Evolutionary conservation across 1,139 yeast genomes (phyloP), one percentile per base, ranked within the genome.

Genomic region (Nakaseomyces uthaithaninus): DNA sequence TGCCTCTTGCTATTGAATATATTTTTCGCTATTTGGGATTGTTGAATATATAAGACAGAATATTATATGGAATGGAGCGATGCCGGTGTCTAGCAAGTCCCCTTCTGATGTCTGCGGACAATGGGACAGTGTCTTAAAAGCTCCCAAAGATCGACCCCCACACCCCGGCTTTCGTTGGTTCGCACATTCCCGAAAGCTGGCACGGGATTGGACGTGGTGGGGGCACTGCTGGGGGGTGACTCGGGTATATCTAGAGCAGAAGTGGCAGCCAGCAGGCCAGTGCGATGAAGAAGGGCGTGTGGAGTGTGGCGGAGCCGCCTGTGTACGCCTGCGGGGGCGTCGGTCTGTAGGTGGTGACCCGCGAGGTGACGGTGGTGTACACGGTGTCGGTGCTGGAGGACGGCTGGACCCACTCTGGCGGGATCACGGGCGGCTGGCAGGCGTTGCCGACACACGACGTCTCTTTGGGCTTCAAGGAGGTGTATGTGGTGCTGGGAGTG

Each of bases 391-490:
- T 12, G 6, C 14, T 9, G 28, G 28, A 26, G 14, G 28, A 22
- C 9, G 10, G 10, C 24, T 22, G 24, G 24, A 28, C 3, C 33
- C 33, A 28, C 22, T 28, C 33, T 6, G 33, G 12, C 4, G 33
- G 33, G n/a, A 28, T 28, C 22, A 28, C n/a, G 4, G 33, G 33
- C 6, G 30, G 18, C n/a, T n/a, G n/a, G n/a, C n/a, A n/a, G n/a
- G n/a, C n/a, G 12, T 28, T 15, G 3, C 33, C 22, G 4, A 12
- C 11, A 28, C 33, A 28, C 7, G 30, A 7, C 7, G 22, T 17
- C 11, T 28, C 33, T 15, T 28, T 28, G 22, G 33, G 33, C 18
- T 28, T 28, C 22, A 28, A 17, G 6, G 33, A 28, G 22, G 30
- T 27, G 3, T 4, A 4, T 27, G 30, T 27, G 5, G 17, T 27